Evolutionary conservation across 306 rosid species (phyloP), one percentile per base, ranked within the genome.

Genomic region (Prunus campanulata): DNA sequence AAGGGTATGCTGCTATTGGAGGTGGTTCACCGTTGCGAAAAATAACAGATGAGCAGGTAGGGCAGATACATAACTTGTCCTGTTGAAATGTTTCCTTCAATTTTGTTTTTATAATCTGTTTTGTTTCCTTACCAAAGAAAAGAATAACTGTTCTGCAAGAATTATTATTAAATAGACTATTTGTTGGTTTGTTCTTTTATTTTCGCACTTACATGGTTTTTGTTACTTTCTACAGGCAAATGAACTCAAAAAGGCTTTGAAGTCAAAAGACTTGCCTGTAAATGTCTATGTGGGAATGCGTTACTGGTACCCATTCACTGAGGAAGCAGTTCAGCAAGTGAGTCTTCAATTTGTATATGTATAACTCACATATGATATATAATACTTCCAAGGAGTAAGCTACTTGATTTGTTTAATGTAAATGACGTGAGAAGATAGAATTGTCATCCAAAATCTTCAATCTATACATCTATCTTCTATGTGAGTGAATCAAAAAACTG

Each of bases 1-100:
- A 91, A 84, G 99, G 96, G 60, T 96, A 96, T 90, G 99, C 98
- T 77, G 82, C 99, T 68, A 96, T 96, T 54, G 99, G 99, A 59
- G 99, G 99, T 50, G 99, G 99, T 81, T 96, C 99, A 63, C 99
- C 99, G 9, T 84, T 96, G 79, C 97, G 99, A 44, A 89, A 96
- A 84, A 96, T 93, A 74, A 96, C 98, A 3, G 93, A 92, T 75
- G 93, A 96, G 39, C 99, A 96, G 99, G 99, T 96, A 83, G 50
- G 29, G 51, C 70, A 71, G 48, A 47, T 68, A 19, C 18, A 3
- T 72, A 48, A 13, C 39, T 6, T 60, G 30, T 47, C 42, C 39
- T 12, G 29, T 42, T 74, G 69, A 74, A 56, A 42, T 73, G 15
- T 11, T 10, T 72, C 9, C 3, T 22, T 39, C 20, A 8, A 13